Evolutionary conservation across 2,329 filamentous ascomycete genomes (phyloP), one percentile per base, ranked within the genome.

Genomic region (Pseudopithomyces chartarum): DNA sequence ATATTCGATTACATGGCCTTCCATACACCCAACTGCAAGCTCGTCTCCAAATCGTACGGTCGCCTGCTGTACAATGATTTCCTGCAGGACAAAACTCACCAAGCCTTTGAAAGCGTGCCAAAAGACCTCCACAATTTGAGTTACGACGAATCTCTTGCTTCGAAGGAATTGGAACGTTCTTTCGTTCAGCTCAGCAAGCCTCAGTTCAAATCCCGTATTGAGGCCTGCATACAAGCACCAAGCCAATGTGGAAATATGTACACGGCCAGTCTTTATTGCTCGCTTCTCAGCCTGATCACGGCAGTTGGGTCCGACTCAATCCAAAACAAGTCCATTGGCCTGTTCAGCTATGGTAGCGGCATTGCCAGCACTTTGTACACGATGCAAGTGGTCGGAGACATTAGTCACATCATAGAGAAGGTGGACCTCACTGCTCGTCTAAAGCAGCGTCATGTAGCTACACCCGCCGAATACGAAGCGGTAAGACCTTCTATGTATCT

Each of bases 161-260:
- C 82, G 74, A 82, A 80, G 78, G 78, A 74, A 0, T 73, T 83
- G 20, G 81, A 83, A 74, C 82, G 82, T 78, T 79, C 76, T 36
- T 82, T 82, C 70, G 79, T 82, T 73, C 77, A 64, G 29, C 76
- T 83, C 23, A 67, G 80, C 40, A 82, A 82, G 78, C 82, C 82
- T 77, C 76, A 79, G 48, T 82, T 81, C 65, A 76, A 75, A 42
- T 57, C 74, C 49, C 79, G 80, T 57, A 80, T 83, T 40, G 78
- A 81, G 73, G 80, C 81, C 23, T 71, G 76, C 56, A 79, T 82
- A 60, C 69, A 80, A 61, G 78, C 82, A 23, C 80, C 81, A 6
- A 82, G 80, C 61, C 76, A 78, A 74, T 82, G 81, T 73, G 81
- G 81, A 52, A 83, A 83, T 78, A 83, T 83, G 81, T 83, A 83